Evolutionary conservation across 352 stramenopile species (phyloP).

Genomic region (Globisporangium iwayamae): DNA sequence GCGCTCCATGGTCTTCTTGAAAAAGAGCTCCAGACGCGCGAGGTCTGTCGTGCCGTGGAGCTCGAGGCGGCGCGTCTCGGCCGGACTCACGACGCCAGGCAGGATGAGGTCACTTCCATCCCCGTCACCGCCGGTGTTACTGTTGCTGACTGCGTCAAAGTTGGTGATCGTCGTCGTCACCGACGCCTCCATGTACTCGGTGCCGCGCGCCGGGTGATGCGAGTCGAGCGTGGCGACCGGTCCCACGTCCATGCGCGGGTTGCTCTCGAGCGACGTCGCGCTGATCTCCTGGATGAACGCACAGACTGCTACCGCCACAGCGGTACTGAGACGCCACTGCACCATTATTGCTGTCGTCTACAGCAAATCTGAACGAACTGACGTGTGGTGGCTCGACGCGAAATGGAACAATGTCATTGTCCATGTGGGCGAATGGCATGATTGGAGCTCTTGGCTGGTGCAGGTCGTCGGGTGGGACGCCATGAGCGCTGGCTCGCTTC

Average conservation of each 20-base stretch:
- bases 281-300: background rate
- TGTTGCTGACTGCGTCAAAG: slow-evolving; percentile 16
- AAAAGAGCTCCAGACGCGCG: slow-evolving; percentile 46
- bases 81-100: slow-evolving; percentile 10
- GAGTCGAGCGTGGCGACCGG: slow-evolving; percentile 25
- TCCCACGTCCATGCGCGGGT: slow-evolving; percentile 25
- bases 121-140: background rate
- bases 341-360: background rate
- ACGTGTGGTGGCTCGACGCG: background rate
- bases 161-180: slow-evolving; percentile 22
- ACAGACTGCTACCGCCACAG: background rate
- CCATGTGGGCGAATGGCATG: background rate
- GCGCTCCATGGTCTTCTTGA: slow-evolving; percentile 37
- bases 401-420: slow-evolving; percentile 11
- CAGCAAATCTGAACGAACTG: background rate
- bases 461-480: background rate
- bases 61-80: slow-evolving; percentile 26
- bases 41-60: slow-evolving; percentile 40
- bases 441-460: background rate
- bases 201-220: slow-evolving; percentile 28
- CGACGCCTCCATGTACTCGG: slow-evolving; percentile 8
- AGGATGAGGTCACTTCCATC: slow-evolving; percentile 10
- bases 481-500: background rate
- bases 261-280: slow-evolving; percentile 21
- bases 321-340: background rate